Evolutionary conservation across 805 yeast genomes (phyloP).

Genomic region (Metschnikowia reukaufii): DNA sequence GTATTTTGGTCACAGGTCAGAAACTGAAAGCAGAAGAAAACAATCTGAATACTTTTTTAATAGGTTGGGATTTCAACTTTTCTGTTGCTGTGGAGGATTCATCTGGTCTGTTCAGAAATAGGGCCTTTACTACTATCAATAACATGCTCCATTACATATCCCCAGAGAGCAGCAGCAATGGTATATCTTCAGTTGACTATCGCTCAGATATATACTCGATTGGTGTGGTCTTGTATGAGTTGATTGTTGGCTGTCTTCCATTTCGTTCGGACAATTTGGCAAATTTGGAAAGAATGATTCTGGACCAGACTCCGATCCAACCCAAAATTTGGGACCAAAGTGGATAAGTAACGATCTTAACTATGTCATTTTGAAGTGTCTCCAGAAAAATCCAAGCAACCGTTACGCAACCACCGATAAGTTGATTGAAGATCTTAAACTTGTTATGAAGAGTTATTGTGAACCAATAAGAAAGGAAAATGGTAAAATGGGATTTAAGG

Average conservation of each 20-base stretch:
- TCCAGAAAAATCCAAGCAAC: slow-evolving; percentile 40
- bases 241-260: slow-evolving; percentile 46
- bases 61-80: slow-evolving; percentile 52
- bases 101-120: slow-evolving; percentile 40
- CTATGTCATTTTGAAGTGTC: slow-evolving; percentile 40
- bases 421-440: slow-evolving; percentile 37
- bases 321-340: slow-evolving; percentile 32
- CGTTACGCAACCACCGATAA: slow-evolving; percentile 38
- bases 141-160: slow-evolving; percentile 48
- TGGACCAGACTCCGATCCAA: slow-evolving; percentile 41
- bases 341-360: slow-evolving; percentile 35
- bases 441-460: slow-evolving; percentile 22
- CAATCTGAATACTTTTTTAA: slow-evolving; percentile 31
- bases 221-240: slow-evolving; percentile 51
- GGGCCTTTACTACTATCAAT: slow-evolving; percentile 38
- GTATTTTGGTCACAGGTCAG: slow-evolving; percentile 37
- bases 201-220: slow-evolving; percentile 50
- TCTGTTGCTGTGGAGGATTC: slow-evolving; percentile 42
- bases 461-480: slow-evolving; percentile 3
- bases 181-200: slow-evolving; percentile 40
- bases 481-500: slow-evolving; percentile 5
- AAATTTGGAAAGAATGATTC: slow-evolving; percentile 40
- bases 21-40: not conserved
- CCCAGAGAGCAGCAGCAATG: slow-evolving; percentile 49
- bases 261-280: slow-evolving; percentile 42